Evolutionary conservation across 768 basidiomycete species (phyloP).

Genomic region (Pholiota molesta): DNA sequence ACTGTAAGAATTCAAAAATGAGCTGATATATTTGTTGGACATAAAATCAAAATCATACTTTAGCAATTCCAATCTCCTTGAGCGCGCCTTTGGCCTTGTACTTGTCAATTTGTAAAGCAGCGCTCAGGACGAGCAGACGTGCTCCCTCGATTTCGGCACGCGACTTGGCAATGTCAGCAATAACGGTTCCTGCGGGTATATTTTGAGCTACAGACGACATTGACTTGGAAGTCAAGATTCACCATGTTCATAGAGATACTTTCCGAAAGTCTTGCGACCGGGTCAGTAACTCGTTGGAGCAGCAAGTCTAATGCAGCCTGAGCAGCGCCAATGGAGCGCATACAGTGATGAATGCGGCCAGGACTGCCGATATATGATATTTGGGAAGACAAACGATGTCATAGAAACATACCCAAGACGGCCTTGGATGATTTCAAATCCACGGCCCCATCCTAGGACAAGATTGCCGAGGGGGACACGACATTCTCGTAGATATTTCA

Average conservation of each 20-base stretch:
- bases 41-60: constrained; percentile 51
- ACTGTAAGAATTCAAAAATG: constrained; percentile 47
- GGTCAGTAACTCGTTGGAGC: constrained; percentile 95
- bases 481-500: constrained; percentile 96
- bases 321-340: constrained; percentile 94
- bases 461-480: constrained; percentile 83
- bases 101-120: constrained; percentile 93
- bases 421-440: constrained; percentile 98
- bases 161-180: constrained; percentile 89
- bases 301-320: constrained; percentile 83
- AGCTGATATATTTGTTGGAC: background rate
- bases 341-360: constrained; percentile 97
- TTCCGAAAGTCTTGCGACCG: constrained; percentile 90
- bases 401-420: constrained; percentile 73
- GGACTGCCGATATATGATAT: constrained; percentile 50
- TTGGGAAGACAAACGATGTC: background rate
- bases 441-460: constrained; percentile 90
- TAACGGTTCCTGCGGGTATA: constrained; percentile 66
- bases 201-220: background rate
- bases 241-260: constrained; percentile 91
- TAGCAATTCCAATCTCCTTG: constrained; percentile 97
- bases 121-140: constrained; percentile 87
- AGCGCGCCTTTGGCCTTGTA: constrained; percentile 90
- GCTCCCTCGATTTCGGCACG: constrained; percentile 92
- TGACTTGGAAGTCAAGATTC: constrained; percentile 16